These are phyloP conservation scores for Diplocarpon mali DNA, from an alignment of 2,329 filamentous ascomycete species.

Conservation along the genomic window DNA sequence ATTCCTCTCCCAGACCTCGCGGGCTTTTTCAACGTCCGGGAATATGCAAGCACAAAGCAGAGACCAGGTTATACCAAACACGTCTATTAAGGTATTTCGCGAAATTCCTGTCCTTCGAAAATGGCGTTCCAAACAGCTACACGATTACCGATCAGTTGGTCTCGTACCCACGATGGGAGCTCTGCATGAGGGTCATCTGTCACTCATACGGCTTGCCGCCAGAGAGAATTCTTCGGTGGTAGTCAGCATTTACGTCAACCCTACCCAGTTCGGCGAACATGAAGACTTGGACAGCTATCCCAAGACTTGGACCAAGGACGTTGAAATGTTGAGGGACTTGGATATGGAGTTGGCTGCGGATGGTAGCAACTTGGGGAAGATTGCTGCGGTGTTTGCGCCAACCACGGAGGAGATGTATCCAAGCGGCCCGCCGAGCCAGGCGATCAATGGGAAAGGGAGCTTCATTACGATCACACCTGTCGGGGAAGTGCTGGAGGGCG, in stretches of 20 bases:
- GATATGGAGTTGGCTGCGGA: conserved; percentile 61
- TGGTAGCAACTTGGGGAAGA: conserved; percentile 47
- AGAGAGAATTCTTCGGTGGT: conserved; percentile 77
- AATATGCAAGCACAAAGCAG: conserved; percentile 11
- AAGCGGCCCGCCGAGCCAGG: conserved; percentile 55
- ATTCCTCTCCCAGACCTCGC: conserved; percentile 2
- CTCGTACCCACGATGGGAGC: conserved; percentile 97
- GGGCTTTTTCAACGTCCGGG: conserved; percentile 11
- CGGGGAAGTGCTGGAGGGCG: conserved; percentile 70
- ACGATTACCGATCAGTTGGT: conserved; percentile 62
- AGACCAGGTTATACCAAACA: conserved; percentile 35
- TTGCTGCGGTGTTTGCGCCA: conserved; percentile 80
- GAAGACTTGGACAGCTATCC: conserved; percentile 89
- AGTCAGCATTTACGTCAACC: conserved; percentile 91
- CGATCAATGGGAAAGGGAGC: conserved; percentile 66
- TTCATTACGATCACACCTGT: conserved; percentile 89
- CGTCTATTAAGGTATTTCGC: conserved; percentile 61
- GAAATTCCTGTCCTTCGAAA: conserved; percentile 60
- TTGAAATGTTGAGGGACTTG: conserved; percentile 52
- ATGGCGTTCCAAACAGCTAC: conserved; percentile 55
- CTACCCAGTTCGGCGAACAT: conserved; percentile 82
- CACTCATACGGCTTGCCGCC: conserved; percentile 74
- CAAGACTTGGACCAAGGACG: conserved; percentile 74
- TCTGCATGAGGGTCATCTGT: conserved; percentile 83
- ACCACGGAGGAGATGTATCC: conserved; percentile 82